These are phyloP conservation scores for Wickerhamiella australiensis DNA, from an alignment of 805 yeast species.

Conservation along the genomic window DNA sequence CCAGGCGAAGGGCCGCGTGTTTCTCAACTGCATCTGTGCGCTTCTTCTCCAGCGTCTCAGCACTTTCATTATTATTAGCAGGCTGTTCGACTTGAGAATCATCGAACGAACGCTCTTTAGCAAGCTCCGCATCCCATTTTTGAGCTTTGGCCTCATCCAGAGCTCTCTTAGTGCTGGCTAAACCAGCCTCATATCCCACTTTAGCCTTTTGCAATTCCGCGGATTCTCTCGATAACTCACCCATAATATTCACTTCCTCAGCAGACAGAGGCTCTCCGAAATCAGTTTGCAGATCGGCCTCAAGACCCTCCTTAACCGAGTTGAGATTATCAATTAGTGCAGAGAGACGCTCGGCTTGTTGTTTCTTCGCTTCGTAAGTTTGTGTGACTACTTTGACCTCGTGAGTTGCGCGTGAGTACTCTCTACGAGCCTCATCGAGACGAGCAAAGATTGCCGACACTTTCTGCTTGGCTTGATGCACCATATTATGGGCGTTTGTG, in stretches of 20 bases:
- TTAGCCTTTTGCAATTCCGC: not conserved
- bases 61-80: not conserved
- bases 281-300: not conserved
- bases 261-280: constrained; percentile 1
- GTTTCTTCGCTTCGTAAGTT: not conserved
- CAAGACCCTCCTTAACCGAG: not conserved
- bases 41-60: not conserved
- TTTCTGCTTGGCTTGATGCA: not conserved
- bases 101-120: not conserved
- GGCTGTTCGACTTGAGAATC: not conserved
- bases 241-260: not conserved
- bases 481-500: constrained; percentile 1
- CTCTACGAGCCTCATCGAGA: constrained; percentile 7
- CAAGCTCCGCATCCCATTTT: constrained; percentile 4
- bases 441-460: not conserved
- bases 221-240: not conserved
- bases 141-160: constrained; percentile 1
- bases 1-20: not conserved
- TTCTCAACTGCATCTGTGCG: not conserved
- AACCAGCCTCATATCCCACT: not conserved
- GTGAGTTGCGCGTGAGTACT: not conserved
- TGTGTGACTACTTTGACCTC: not conserved
- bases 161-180: not conserved
- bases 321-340: not conserved
- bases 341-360: not conserved